Conservation (phyloP, 176 grass and related monocot genomes). For the Bromus sterilis region DNA sequence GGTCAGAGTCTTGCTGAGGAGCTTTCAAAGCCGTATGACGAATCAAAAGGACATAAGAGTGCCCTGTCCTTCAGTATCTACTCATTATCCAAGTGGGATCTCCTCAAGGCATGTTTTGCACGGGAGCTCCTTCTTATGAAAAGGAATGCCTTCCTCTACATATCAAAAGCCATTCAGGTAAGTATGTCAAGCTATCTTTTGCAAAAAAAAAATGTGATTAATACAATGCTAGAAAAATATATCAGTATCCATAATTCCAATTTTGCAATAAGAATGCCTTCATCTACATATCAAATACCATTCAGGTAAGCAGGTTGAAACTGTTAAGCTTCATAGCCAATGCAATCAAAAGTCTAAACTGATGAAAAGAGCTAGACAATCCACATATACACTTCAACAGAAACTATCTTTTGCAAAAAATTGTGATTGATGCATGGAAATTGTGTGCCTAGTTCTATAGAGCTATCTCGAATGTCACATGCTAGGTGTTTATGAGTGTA, state of each 20-base stretch:
- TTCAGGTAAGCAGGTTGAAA: too few relatives aligned
- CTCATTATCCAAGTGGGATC: conserved; percentile 55
- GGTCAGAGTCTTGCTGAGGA: conserved; percentile 35
- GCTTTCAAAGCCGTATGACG: conserved; percentile 35
- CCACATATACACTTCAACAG: too few relatives aligned
- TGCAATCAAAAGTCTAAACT: too few relatives aligned
- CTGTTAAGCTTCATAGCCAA: too few relatives aligned
- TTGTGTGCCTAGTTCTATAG: not conserved
- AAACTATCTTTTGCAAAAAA: not conserved
- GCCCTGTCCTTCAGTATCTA: conserved; percentile 55
- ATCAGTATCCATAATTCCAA: too few relatives aligned
- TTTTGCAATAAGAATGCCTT: too few relatives aligned
- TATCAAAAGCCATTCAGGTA: conserved; percentile 47
- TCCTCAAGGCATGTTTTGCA: conserved; percentile 63
- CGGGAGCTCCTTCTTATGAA: conserved; percentile 75
- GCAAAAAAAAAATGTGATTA: too few relatives aligned
- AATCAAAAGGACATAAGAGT: conserved; percentile 33
- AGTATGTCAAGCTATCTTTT: not conserved
- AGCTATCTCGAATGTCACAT: not conserved
- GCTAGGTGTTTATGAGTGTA: not conserved
- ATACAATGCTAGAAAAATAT: too few relatives aligned
- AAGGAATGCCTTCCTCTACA: conserved; percentile 59
- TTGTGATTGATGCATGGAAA: not conserved
- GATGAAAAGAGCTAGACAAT: too few relatives aligned
- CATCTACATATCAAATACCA: too few relatives aligned